phyloP scores from a whole-genome alignment of 306 rosid genomes.

The Clitoria ternatea region DNA sequence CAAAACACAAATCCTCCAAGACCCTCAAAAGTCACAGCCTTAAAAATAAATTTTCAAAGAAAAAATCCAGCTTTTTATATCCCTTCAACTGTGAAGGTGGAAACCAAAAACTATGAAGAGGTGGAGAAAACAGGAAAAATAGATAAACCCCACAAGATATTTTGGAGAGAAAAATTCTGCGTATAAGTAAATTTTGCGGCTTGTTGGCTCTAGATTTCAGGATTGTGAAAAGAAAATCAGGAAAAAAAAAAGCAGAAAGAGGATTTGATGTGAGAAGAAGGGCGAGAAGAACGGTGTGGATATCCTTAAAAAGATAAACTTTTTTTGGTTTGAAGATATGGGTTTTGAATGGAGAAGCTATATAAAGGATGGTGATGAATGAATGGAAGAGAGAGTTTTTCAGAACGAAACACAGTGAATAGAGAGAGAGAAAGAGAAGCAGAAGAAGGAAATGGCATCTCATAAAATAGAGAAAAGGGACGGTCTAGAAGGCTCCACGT shows the following conservation, averaged over 20 bases:
- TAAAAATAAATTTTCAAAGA: too few species aligned
- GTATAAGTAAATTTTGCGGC: constrained; percentile 20
- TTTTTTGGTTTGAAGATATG: constrained; percentile 29
- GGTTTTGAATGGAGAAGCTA: constrained; percentile 37
- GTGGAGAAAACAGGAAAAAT: neutral
- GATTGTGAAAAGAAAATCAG: constrained; percentile 21
- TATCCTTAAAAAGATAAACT: constrained; percentile 21
- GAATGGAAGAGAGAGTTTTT: too few species aligned
- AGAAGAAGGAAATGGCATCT: constrained; percentile 32
- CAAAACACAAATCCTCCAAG: constrained; percentile 21
- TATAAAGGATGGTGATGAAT: constrained; percentile 26
- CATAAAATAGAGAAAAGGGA: constrained; percentile 38
- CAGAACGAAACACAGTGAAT: too few species aligned
- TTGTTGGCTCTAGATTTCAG: constrained; percentile 37
- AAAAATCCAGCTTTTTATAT: neutral
- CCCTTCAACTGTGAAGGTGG: neutral
- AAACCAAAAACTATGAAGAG: neutral
- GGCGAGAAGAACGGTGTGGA: constrained; percentile 16
- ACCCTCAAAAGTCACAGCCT: neutral
- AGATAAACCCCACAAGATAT: constrained; percentile 29
- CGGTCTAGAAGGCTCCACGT: constrained; percentile 63
- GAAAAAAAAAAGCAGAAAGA: constrained; percentile 18
- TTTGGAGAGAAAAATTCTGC: constrained; percentile 21
- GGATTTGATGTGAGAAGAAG: constrained; percentile 9
- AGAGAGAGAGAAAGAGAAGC: constrained; percentile 1